Percentiles rank a stretch among this genome's conserved stretches.
Evolutionary conservation across 2,329 filamentous ascomycete genomes (phyloP).

Genomic region (Phoma herbarum): DNA sequence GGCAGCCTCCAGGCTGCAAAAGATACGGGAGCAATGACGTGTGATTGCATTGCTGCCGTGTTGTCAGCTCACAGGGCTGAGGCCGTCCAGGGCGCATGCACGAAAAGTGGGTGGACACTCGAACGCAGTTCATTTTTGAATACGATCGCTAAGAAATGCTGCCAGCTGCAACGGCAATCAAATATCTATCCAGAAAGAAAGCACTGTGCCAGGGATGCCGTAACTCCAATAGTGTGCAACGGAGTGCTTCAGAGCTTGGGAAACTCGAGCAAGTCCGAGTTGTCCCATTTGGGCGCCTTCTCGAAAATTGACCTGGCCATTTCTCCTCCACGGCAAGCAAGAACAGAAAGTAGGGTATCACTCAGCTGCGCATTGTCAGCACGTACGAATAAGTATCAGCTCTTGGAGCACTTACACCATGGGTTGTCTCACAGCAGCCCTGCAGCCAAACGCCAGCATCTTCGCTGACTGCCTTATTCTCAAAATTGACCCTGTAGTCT

Average conservation of each 20-base stretch:
- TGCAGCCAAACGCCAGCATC: conserved; percentile 89
- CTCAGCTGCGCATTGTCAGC: conserved; percentile 65
- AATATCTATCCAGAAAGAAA: neutral
- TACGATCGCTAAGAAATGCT: conserved; percentile 8
- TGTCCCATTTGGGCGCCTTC: conserved; percentile 40
- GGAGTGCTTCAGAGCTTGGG: conserved; percentile 15
- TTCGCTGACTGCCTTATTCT: conserved; percentile 70
- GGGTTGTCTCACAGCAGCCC: conserved; percentile 90
- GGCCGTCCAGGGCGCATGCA: neutral
- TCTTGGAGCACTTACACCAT: conserved; percentile 73
- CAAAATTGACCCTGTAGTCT: conserved; percentile 81
- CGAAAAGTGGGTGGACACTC: neutral
- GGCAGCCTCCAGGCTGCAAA: neutral
- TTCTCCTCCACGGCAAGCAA: conserved; percentile 78
- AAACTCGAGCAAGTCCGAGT: conserved; percentile 36
- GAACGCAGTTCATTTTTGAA: conserved; percentile 10
- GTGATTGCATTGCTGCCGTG: conserved; percentile 6
- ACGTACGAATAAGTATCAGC: neutral
- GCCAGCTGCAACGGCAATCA: conserved; percentile 2
- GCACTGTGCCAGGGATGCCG: conserved; percentile 6
- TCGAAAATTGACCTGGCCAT: conserved; percentile 79
- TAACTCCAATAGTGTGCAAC: conserved; percentile 1
- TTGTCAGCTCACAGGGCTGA: conserved; percentile 1
- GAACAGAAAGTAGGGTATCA: conserved; percentile 81
- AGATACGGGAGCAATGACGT: conserved; percentile 16